Percentiles rank a stretch among this genome's conserved stretches.
Evolutionary conservation across 2,329 filamentous ascomycete species (phyloP).

Genomic region (Colletotrichum tropicicola): DNA sequence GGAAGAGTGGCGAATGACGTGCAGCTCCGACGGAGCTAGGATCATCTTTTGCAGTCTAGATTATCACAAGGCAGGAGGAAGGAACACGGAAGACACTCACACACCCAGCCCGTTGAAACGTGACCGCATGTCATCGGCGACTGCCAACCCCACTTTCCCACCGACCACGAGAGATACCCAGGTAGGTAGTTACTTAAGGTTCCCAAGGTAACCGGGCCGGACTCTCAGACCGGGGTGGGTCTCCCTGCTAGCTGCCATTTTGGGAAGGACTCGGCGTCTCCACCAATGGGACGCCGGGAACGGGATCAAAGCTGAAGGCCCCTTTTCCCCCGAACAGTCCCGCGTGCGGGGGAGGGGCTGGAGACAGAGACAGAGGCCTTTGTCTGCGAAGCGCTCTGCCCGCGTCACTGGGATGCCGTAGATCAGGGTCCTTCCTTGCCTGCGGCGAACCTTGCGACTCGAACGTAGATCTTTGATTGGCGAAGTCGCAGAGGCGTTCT

Average conservation of each 20-base stretch:
- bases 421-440: slow-evolving; percentile 13
- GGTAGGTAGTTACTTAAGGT: too few species aligned
- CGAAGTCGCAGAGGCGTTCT: too few species aligned
- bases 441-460: background rate
- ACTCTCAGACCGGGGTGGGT: slow-evolving; percentile 19
- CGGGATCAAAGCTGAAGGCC: background rate
- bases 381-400: background rate
- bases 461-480: background rate
- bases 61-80: background rate
- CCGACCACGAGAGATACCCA: too few species aligned
- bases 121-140: background rate
- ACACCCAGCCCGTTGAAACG: background rate
- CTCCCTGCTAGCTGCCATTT: slow-evolving; percentile 15
- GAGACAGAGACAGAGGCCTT: background rate
- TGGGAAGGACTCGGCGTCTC: background rate
- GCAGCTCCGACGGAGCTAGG: background rate
- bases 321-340: background rate
- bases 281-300: background rate
- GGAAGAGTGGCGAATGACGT: slow-evolving; percentile 10
- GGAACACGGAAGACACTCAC: background rate
- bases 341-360: slow-evolving; percentile 10
- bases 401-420: background rate
- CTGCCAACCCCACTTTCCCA: slow-evolving; percentile 19
- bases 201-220: slow-evolving; percentile 5
- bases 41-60: background rate